Evolutionary conservation across 2,329 filamentous ascomycete species (phyloP).

Genomic region (Penicillium sp.): DNA sequence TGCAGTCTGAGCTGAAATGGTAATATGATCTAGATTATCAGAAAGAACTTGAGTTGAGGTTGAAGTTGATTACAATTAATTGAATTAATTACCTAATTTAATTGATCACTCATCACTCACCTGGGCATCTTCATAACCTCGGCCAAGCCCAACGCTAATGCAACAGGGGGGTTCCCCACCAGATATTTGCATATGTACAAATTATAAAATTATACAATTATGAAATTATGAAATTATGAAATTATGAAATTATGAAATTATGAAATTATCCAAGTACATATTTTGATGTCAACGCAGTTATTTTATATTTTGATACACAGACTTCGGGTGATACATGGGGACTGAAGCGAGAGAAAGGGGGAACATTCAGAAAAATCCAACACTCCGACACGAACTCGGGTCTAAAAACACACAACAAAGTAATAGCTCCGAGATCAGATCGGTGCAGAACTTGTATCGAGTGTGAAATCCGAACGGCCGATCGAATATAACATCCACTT

Average conservation of each 20-base stretch:
- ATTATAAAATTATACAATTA: not conserved
- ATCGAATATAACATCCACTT: not conserved
- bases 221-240: not conserved
- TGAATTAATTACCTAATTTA: not conserved
- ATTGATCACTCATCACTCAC: conserved; percentile 9
- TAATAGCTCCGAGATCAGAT: conserved; percentile 4
- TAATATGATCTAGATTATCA: not conserved
- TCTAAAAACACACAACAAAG: not conserved
- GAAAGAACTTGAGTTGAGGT: not conserved
- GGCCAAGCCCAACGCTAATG: conserved; percentile 1
- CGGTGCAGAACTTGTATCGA: not conserved
- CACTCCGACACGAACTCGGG: not conserved
- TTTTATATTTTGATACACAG: not conserved
- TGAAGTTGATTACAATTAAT: not conserved
- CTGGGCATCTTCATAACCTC: conserved; percentile 4
- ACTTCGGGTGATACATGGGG: not conserved
- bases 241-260: not conserved
- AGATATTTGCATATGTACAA: not conserved
- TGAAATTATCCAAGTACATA: not conserved
- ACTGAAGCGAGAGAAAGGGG: not conserved
- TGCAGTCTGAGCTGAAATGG: not conserved
- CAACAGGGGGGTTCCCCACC: not conserved
- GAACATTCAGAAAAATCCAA: not conserved
- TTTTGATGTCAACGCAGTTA: not conserved
- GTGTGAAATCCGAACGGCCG: not conserved